Base-by-base conservation (phyloP, 1,139 yeast genomes). In the Sugiyamaella paludigena region DNA sequence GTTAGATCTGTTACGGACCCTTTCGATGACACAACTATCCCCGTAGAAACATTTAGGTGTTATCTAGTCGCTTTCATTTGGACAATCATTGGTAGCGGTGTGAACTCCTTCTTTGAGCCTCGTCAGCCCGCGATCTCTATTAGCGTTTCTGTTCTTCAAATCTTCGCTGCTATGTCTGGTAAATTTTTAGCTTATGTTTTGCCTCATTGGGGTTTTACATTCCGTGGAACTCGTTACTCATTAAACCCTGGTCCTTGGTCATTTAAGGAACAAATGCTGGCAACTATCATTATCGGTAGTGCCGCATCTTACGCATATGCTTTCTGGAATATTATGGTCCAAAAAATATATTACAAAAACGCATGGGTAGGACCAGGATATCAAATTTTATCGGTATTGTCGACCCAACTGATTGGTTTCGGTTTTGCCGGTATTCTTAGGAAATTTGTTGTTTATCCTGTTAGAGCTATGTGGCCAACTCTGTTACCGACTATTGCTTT, bases 231-330 rank as follows among this genome's bases (percentile, higher is more conserved):
- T 49, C 67, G 69, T 49, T 50, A 64, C 57, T 63, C 77, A 45
- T 58, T 79, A 57, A 74, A 81, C 63, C 81, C 82, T 1, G 83
- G 83, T 7, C 80, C 81, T 6, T 84, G 87, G 86, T 71, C 75
- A 31, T 74, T 70, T 58, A 84, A 84, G 63, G 92, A 84, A 61
- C 87, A 84, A 69, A 79, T 81, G 81, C 69, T 80, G 52, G 71
- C 80, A 2, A 76, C 84, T 2, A 43, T 76, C 35, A 67, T 76
- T 55, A 72, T 73, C 53, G 67, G 74, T 33, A 71, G 71, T 40
- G 64, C 76, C n/a, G 65, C 70, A 36, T 72, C 72, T 26, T 63
- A 72, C 38, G 71, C 77, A 35, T 76, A 77, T 48, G 77, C 74
- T 9, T 69, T 68, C 51, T 77, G 77, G 55, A 57, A 61, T 37